Conservation (phyloP, 2,329 filamentous ascomycete genomes). For the Colletotrichum cereale region DNA sequence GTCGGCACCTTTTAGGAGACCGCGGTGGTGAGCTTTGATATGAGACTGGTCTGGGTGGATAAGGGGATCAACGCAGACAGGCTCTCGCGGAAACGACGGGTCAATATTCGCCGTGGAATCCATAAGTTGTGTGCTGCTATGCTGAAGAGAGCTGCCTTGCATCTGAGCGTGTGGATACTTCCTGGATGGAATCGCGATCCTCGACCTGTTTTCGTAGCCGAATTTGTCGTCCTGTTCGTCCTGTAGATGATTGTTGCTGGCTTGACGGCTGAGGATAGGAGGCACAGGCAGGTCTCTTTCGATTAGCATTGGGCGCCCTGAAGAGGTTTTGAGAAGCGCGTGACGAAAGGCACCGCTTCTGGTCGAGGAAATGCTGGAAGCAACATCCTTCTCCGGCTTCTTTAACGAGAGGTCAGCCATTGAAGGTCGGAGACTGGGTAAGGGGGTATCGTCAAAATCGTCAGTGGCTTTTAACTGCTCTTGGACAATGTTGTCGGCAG, state of each 20-base stretch:
- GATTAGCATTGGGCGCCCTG: slow-evolving; percentile 39
- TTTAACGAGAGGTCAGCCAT: slow-evolving; percentile 42
- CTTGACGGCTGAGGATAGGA: slow-evolving; percentile 39
- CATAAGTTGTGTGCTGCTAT: neutral
- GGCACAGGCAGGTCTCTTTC: slow-evolving; percentile 43
- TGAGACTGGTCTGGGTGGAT: slow-evolving; percentile 38
- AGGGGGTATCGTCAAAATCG: slow-evolving; percentile 51
- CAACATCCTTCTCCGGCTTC: slow-evolving; percentile 15
- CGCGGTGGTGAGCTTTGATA: slow-evolving; percentile 38
- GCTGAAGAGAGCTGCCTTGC: neutral
- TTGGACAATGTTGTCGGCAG: neutral
- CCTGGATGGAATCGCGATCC: slow-evolving; percentile 12
- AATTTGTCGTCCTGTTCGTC: neutral
- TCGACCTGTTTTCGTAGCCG: slow-evolving; percentile 7
- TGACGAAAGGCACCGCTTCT: slow-evolving; percentile 40
- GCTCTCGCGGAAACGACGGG: slow-evolving; percentile 12
- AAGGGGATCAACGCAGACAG: slow-evolving; percentile 34
- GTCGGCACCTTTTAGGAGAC: slow-evolving; percentile 41
- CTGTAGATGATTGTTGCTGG: slow-evolving; percentile 14
- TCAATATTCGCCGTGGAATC: slow-evolving; percentile 1
- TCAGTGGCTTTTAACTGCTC: slow-evolving; percentile 13
- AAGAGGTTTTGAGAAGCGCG: slow-evolving; percentile 44
- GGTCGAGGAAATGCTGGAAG: slow-evolving; percentile 18
- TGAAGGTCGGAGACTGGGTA: slow-evolving; percentile 48
- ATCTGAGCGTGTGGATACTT: neutral